Percentiles rank a stretch among this genome's conserved stretches.
phyloP scores from a whole-genome alignment of 768 basidiomycete species.

The Lactarius hengduanensis region DNA sequence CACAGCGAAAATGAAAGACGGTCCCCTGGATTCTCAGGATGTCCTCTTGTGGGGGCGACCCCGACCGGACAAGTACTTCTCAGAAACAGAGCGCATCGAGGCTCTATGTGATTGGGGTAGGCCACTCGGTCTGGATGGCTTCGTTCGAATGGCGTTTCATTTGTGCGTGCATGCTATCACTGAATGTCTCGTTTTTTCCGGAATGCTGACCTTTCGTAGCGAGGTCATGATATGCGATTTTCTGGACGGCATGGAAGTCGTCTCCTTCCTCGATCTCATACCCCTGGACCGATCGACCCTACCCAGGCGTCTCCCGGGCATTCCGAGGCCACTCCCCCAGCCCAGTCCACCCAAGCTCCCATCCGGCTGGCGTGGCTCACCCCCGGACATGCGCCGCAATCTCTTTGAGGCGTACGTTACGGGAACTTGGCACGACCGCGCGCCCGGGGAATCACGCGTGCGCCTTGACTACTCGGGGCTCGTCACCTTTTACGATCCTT shows the following conservation, averaged over 20 bases:
- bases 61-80: slow-evolving; percentile 26
- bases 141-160: slow-evolving; percentile 32
- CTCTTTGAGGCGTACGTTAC: slow-evolving; percentile 36
- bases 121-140: slow-evolving; percentile 36
- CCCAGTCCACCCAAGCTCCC: slow-evolving; percentile 14
- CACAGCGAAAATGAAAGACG: slow-evolving; percentile 30
- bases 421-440: slow-evolving; percentile 43
- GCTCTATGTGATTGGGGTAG: slow-evolving; percentile 39
- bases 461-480: slow-evolving; percentile 42
- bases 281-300: background rate
- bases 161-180: slow-evolving; percentile 16
- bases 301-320: background rate
- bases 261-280: slow-evolving; percentile 17
- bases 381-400: background rate
- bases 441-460: slow-evolving; percentile 46
- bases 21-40: slow-evolving; percentile 40
- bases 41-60: slow-evolving; percentile 36
- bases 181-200: background rate
- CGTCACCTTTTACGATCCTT: slow-evolving; percentile 46
- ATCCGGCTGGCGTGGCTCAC: slow-evolving; percentile 26
- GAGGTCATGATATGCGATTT: slow-evolving; percentile 13
- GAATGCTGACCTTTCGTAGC: background rate
- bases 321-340: too few species aligned
- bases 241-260: slow-evolving; percentile 19
- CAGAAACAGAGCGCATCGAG: slow-evolving; percentile 33